These are phyloP conservation scores for Paecilomyces dactylethromorphus DNA, from an alignment of 2,329 filamentous ascomycete species.

Conservation along the genomic window DNA sequence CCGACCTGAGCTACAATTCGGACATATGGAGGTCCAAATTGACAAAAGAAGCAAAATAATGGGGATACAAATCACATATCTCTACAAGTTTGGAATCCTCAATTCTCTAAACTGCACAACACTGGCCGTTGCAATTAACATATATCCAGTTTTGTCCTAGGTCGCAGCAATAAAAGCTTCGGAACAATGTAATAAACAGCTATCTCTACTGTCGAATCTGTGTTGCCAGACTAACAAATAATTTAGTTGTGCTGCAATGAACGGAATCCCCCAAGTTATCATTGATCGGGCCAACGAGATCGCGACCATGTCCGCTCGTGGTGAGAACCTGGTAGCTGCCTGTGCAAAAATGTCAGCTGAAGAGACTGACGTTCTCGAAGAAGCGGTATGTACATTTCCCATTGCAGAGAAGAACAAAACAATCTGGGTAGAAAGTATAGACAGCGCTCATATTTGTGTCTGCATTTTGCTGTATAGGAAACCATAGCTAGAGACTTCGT, in stretches of 20 bases:
- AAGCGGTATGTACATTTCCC: slow-evolving; percentile 47
- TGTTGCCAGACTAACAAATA: background rate
- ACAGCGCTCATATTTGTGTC: background rate
- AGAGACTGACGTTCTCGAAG: slow-evolving; percentile 61
- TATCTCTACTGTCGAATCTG: slow-evolving; percentile 1
- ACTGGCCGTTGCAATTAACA: background rate
- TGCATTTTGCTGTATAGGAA: slow-evolving; percentile 33
- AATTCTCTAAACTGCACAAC: background rate
- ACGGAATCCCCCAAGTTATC: slow-evolving; percentile 68
- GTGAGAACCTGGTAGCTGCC: slow-evolving; percentile 68
- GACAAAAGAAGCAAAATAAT: slow-evolving; percentile 37
- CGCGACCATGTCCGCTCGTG: slow-evolving; percentile 58
- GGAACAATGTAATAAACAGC: slow-evolving; percentile 53
- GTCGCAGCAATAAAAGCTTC: slow-evolving; percentile 73
- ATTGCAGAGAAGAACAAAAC: background rate
- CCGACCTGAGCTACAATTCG: slow-evolving; percentile 44
- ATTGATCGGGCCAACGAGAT: slow-evolving; percentile 71
- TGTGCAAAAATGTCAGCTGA: slow-evolving; percentile 61
- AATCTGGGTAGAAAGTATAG: background rate
- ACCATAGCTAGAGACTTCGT: slow-evolving; percentile 54
- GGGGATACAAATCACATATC: slow-evolving; percentile 52
- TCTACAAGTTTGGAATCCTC: slow-evolving; percentile 55
- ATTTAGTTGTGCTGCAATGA: slow-evolving; percentile 69
- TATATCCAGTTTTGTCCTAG: slow-evolving; percentile 44
- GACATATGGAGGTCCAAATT: slow-evolving; percentile 51